Conservation (phyloP, 495 filamentous ascomycete genomes). For the Sphaerosporella brunnea region DNA sequence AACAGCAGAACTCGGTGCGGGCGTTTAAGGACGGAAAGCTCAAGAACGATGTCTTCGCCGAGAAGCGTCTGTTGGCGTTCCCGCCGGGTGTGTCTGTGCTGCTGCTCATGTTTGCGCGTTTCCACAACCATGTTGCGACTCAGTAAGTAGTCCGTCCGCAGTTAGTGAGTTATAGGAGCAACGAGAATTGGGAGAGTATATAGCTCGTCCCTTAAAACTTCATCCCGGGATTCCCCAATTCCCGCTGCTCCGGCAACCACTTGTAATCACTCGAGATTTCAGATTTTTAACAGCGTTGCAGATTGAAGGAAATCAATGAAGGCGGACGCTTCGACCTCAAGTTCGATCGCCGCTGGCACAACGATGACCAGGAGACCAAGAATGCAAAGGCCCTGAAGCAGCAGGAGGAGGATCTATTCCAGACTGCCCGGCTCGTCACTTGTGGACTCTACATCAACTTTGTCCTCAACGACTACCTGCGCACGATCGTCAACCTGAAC, state of each 20-base stretch:
- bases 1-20: slow-evolving; percentile 56
- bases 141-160: slow-evolving; percentile 30
- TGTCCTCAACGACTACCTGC: slow-evolving; percentile 63
- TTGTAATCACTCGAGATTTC: no score
- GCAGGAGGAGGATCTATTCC: slow-evolving; percentile 70
- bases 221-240: no score
- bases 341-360: slow-evolving; percentile 19
- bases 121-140: slow-evolving; percentile 60
- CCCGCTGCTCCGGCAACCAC: no score
- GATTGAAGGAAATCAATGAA: slow-evolving; percentile 37
- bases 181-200: slow-evolving; percentile 7
- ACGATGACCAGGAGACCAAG: slow-evolving; percentile 33
- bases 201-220: no score
- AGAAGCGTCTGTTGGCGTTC: slow-evolving; percentile 60
- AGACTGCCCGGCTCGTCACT: slow-evolving; percentile 59
- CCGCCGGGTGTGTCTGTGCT: slow-evolving; percentile 67
- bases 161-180: background rate
- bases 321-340: slow-evolving; percentile 33
- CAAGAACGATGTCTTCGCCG: slow-evolving; percentile 66
- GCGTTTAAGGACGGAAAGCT: slow-evolving; percentile 68
- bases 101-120: slow-evolving; percentile 57
- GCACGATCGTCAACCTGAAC: slow-evolving; percentile 71
- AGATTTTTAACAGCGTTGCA: slow-evolving; percentile 6
- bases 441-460: slow-evolving; percentile 77
- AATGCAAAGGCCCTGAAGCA: slow-evolving; percentile 42